A percentile compares a stretch with the other conserved stretches of the same genome.
These are phyloP conservation scores for Pseudomassariella vexata DNA, from an alignment of 2,329 filamentous ascomycete genomes.

Conservation along the genomic window DNA sequence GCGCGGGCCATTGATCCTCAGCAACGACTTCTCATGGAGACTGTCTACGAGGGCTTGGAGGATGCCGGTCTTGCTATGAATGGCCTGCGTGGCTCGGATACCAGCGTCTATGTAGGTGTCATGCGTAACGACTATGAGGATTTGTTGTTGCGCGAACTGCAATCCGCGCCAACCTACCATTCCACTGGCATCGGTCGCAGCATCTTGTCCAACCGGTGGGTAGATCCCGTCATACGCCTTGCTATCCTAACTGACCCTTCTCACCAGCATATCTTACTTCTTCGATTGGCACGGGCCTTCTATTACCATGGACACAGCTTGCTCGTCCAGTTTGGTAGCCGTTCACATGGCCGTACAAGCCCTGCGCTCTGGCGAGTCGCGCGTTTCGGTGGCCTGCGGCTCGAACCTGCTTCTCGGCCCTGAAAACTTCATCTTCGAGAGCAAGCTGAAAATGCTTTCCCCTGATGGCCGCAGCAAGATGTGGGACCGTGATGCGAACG, in stretches of 20 bases:
- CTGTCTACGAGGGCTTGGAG: conserved; percentile 24
- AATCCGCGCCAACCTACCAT: background rate
- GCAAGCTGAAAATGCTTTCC: conserved; percentile 12
- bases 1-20: conserved; percentile 26
- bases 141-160: background rate
- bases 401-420: conserved; percentile 20
- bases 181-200: conserved; percentile 2
- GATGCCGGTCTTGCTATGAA: conserved; percentile 12
- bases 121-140: conserved; percentile 10
- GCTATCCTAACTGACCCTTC: too few relatives aligned
- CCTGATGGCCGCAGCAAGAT: conserved; percentile 10
- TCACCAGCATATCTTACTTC: conserved; percentile 15
- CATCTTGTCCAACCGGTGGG: conserved; percentile 4
- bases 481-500: conserved; percentile 16
- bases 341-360: conserved; percentile 13
- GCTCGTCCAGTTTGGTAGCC: conserved; percentile 23
- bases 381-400: conserved; percentile 20
- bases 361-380: conserved; percentile 2
- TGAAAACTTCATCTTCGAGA: conserved; percentile 9
- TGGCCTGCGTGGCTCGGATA: conserved; percentile 11
- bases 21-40: conserved; percentile 24
- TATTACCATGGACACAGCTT: conserved; percentile 28
- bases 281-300: conserved; percentile 26
- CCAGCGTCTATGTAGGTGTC: conserved; percentile 22
- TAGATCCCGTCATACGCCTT: too few relatives aligned